A percentile compares a stretch with the other conserved stretches of the same genome.
Conservation (phyloP, 106 monocot genomes). For the Ottelia alismoides region DNA sequence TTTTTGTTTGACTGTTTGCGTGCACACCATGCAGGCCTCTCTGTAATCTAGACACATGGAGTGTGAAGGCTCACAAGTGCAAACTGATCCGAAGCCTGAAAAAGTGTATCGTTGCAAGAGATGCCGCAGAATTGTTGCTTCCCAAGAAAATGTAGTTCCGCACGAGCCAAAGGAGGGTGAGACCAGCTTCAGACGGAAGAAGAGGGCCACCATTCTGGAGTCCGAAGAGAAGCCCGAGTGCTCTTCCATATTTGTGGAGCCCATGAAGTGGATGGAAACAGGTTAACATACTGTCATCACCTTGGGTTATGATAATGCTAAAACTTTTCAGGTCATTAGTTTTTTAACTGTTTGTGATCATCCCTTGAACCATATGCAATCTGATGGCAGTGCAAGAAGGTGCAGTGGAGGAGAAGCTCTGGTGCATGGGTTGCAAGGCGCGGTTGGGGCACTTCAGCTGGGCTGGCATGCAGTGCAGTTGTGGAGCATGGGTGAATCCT, state of each 20-base stretch:
- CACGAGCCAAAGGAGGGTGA: constrained; percentile 30
- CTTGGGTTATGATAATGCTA: no score
- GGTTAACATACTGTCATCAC: no score
- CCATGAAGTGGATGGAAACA: constrained; percentile 44
- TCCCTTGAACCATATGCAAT: no score
- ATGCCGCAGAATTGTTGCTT: constrained; percentile 31
- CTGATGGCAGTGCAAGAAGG: constrained; percentile 52
- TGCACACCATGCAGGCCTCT: no score
- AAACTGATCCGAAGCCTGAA: constrained; percentile 13
- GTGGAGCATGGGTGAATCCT: constrained; percentile 51
- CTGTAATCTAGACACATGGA: no score
- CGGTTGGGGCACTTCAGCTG: constrained; percentile 45
- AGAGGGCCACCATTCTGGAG: constrained; percentile 1
- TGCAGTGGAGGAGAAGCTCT: constrained; percentile 25
- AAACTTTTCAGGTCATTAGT: no score
- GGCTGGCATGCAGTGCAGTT: constrained; percentile 53
- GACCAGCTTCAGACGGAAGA: constrained; percentile 24
- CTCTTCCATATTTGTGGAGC: constrained; percentile 46
- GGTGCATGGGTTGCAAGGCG: constrained; percentile 39
- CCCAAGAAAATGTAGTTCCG: constrained; percentile 25
- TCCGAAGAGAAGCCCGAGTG: constrained; percentile 21
- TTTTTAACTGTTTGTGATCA: no score
- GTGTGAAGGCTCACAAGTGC: background rate
- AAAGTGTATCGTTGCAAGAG: constrained; percentile 31
- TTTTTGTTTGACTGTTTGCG: background rate